Evolutionary conservation across 495 filamentous ascomycete genomes (phyloP).

Genomic region (Cercophora newfieldiana): DNA sequence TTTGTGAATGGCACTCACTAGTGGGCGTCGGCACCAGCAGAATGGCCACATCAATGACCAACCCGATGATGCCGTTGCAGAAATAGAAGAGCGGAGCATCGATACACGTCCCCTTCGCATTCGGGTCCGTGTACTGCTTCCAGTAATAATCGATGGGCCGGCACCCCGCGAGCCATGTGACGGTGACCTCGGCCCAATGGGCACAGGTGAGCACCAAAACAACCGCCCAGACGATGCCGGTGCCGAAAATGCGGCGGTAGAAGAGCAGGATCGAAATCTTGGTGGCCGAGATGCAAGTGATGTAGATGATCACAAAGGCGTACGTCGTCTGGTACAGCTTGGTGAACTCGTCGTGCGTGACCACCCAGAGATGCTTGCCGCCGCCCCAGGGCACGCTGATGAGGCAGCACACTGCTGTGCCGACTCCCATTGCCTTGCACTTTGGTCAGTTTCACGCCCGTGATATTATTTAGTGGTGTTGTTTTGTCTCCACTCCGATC

Average conservation of each 20-base stretch:
- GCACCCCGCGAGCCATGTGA: conserved; percentile 26
- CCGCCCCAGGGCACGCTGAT: conserved; percentile 23
- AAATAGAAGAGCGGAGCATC: conserved; percentile 28
- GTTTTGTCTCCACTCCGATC: background rate
- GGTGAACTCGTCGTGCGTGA: conserved; percentile 20
- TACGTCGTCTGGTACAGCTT: conserved; percentile 28
- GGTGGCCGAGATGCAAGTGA: conserved; percentile 28
- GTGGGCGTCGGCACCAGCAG: conserved; percentile 44
- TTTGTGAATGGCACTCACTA: conserved; percentile 17
- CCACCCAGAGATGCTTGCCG: conserved; percentile 27
- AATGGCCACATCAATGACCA: conserved; percentile 47
- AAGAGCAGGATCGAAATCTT: conserved; percentile 27
- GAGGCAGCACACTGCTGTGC: conserved; percentile 26
- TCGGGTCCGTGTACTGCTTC: conserved; percentile 27
- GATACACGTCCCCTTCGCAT: conserved; percentile 22
- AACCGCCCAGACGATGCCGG: conserved; percentile 19
- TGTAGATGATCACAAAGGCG: conserved; percentile 32
- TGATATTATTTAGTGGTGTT: background rate
- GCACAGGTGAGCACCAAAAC: conserved; percentile 18
- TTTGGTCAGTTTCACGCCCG: background rate
- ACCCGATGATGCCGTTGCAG: conserved; percentile 24
- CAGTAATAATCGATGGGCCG: conserved; percentile 25
- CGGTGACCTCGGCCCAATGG: conserved; percentile 27
- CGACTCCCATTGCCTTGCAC: conserved; percentile 20
- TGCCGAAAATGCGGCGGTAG: conserved; percentile 28